Conservation (phyloP, 2,329 filamentous ascomycete species). For the Drechslerella coelobrocha region DNA sequence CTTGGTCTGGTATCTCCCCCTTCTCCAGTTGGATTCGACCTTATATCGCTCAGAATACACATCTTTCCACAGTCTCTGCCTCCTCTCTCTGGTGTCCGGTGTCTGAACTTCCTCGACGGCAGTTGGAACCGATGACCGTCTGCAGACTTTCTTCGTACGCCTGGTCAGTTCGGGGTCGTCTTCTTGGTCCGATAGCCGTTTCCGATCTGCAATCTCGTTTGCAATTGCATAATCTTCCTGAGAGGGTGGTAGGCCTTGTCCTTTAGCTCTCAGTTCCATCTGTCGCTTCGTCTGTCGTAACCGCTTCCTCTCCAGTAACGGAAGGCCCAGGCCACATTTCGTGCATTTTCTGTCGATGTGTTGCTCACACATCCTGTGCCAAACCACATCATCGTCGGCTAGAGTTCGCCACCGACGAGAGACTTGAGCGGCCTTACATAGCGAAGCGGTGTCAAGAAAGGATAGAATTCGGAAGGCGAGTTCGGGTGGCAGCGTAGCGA, state of each 20-base stretch:
- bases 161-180: constrained; percentile 56
- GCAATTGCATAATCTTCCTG: constrained; percentile 11
- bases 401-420: constrained; percentile 84
- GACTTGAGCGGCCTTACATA: constrained; percentile 95
- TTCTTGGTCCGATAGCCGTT: constrained; percentile 55
- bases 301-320: constrained; percentile 84
- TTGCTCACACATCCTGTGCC: constrained; percentile 98
- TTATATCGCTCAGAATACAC: constrained; percentile 95
- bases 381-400: constrained; percentile 96
- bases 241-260: constrained; percentile 62
- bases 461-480: constrained; percentile 92
- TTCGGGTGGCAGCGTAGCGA: constrained; percentile 85
- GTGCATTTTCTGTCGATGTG: constrained; percentile 93
- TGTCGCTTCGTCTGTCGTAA: constrained; percentile 85
- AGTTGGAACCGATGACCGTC: constrained; percentile 48
- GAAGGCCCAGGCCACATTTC: constrained; percentile 94
- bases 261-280: constrained; percentile 73
- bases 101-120: constrained; percentile 61
- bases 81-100: constrained; percentile 1
- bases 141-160: constrained; percentile 45
- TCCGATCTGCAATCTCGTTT: constrained; percentile 27
- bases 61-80: constrained; percentile 83
- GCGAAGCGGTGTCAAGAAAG: constrained; percentile 88
- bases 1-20: constrained; percentile 83
- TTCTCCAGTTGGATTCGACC: constrained; percentile 97